Evolutionary conservation across 306 rosid genomes (phyloP), one percentile per base, ranked within the genome.

Genomic region (Gastrolobium villosum): DNA sequence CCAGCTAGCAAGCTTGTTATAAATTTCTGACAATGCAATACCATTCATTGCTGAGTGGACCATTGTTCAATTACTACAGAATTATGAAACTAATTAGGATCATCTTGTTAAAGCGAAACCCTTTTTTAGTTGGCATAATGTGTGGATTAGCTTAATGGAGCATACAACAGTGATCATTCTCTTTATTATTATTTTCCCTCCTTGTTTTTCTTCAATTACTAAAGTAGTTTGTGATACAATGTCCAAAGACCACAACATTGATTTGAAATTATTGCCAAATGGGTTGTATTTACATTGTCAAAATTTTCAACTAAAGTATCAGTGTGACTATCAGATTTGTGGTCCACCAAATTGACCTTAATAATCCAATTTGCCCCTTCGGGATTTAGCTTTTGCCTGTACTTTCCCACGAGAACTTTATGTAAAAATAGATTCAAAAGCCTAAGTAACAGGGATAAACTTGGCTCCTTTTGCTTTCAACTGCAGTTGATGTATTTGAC

Each of bases 261-360:
- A 70, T 85, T 82, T 73, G 61, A 78, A 74, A 37, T 74, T 46
- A 10, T 54, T 49, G 39, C 32, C 52, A 43, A 68, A 52, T 3
- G 56, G 46, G 57, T 50, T 74, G 73, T 72, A 75, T 59, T n/a
- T 43, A 28, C 75, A 48, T 81, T 85, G 86, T 85, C 85, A 77
- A 85, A 45, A 26, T 0, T 74, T 65, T 48, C 82, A 52, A 78
- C 81, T 78, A 74, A 31, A 79, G 46, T 31, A 67, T 52, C 46
- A 46, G 37, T 31, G 80, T 60, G 81, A 50, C 66, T 1, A 74
- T 49, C 31, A 56, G 75, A 79, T 76, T 84, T 82, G 81, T 83
- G 89, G 90, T 83, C 93, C 88, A 78, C 82, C 78, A 49, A 30
- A 69, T 85, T 78, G 84, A 81, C 83, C 79, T 81, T 68, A 80